Evolutionary conservation across 2,329 filamentous ascomycete species (phyloP), one percentile per base, ranked within the genome.

Genomic region (Exophiala sp.): DNA sequence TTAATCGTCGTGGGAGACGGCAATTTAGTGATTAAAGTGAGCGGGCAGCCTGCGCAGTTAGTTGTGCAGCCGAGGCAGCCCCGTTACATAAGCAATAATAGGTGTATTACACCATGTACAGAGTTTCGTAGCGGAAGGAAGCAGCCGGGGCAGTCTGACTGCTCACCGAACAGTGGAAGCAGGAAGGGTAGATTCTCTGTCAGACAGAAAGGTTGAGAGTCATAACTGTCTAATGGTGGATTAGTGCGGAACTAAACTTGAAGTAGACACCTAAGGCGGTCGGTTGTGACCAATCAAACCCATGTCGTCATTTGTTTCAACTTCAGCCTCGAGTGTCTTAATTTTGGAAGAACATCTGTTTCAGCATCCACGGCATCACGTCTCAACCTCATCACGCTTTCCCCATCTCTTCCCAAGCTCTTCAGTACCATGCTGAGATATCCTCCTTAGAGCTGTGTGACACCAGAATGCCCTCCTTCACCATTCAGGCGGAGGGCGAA

Each of bases 401-500:
- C 39, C 8, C 34, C 35, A 19, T 30, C 24, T 21, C 32, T 35
- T 29, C 18, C 39, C 24, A 22, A 11, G 3, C 29, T 42, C 19
- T 40, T 38, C 39, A 39, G 14, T 27, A 48, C 22, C 29, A 47
- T 48, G 45, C n/a, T 16, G 13, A 11, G 22, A 38, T n/a, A 14
- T n/a, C 5, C 11, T 19, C 14, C 23, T 16, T 52, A 40, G 39
- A 6, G 13, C 40, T 13, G 3, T 14, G 16, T 37, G 11, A 23
- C 5, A 22, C 16, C 14, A n/a, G 40, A 8, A 62, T 62, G 60
- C 60, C 60, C 11, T 59, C 57, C 19, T 62, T 62, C 44, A 37
- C 52, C 23, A 60, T 62, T 22, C 59, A 62, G 41, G 60, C 50
- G 2, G 58, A 61, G 45, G 89, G 86, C 58, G 88, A 93, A 71